These are phyloP conservation scores for Dendrobium nobile DNA, from an alignment of 106 monocot genomes.

Conservation along the genomic window DNA sequence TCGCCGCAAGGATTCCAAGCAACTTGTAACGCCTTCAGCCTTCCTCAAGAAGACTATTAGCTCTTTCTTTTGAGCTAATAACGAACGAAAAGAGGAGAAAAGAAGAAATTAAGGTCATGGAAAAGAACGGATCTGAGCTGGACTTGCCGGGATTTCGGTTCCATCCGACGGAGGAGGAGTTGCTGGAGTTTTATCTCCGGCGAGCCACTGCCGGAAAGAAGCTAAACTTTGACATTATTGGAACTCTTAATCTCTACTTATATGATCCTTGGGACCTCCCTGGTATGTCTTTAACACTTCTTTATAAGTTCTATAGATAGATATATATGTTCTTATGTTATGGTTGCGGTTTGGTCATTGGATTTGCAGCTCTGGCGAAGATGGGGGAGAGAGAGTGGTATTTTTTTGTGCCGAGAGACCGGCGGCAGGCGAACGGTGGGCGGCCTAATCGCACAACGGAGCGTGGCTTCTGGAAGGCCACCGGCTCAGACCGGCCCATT, in stretches of 20 bases:
- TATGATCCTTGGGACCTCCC: constrained; percentile 80
- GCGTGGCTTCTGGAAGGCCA: constrained; percentile 73
- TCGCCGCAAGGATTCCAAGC: neutral
- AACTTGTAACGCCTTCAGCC: neutral
- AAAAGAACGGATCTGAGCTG: constrained; percentile 10
- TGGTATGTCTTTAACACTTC: constrained; percentile 11
- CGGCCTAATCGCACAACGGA: constrained; percentile 69
- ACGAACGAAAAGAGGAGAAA: no score
- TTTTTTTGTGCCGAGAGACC: constrained; percentile 60
- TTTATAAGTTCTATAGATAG: neutral
- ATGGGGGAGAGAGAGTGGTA: constrained; percentile 73
- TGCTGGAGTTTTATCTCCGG: constrained; percentile 72
- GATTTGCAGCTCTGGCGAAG: constrained; percentile 29
- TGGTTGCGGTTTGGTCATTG: neutral
- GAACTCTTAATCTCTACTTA: constrained; percentile 54
- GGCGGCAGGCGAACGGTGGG: constrained; percentile 34
- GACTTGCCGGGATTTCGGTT: constrained; percentile 82
- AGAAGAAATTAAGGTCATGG: neutral
- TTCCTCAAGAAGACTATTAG: neutral
- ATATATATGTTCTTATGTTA: neutral
- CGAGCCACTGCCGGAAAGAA: constrained; percentile 29
- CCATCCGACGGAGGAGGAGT: constrained; percentile 89
- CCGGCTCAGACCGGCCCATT: constrained; percentile 53
- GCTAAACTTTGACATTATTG: constrained; percentile 53
- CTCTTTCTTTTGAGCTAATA: neutral